These are phyloP conservation scores for Boletus eberwhitei DNA, from an alignment of 768 basidiomycete genomes.

Conservation along the genomic window DNA sequence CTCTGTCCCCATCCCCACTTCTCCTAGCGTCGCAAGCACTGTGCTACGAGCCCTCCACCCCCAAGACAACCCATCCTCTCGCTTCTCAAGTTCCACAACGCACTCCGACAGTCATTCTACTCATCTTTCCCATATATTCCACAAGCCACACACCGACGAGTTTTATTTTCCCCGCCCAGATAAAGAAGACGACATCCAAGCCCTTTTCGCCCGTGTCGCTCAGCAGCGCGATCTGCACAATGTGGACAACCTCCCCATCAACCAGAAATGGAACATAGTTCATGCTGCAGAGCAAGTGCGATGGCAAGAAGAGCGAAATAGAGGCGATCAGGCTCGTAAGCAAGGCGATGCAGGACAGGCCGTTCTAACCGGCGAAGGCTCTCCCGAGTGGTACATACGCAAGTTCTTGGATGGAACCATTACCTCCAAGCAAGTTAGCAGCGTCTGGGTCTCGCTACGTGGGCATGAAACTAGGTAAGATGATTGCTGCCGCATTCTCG, in stretches of 20 bases:
- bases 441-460: slow-evolving; percentile 72
- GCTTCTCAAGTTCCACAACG: slow-evolving; percentile 43
- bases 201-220: slow-evolving; percentile 74
- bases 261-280: slow-evolving; percentile 93
- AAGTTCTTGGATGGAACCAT: slow-evolving; percentile 87
- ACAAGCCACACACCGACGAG: slow-evolving; percentile 50
- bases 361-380: slow-evolving; percentile 54
- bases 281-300: slow-evolving; percentile 76
- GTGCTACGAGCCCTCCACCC: slow-evolving; percentile 52
- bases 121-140: slow-evolving; percentile 50
- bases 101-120: slow-evolving; percentile 47
- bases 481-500: neutral
- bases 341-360: slow-evolving; percentile 58
- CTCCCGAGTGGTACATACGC: slow-evolving; percentile 91
- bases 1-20: slow-evolving; percentile 36
- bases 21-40: slow-evolving; percentile 28
- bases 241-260: slow-evolving; percentile 57
- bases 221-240: slow-evolving; percentile 64
- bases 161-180: slow-evolving; percentile 79
- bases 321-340: slow-evolving; percentile 58
- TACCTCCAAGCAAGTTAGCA: slow-evolving; percentile 73
- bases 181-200: slow-evolving; percentile 73
- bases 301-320: slow-evolving; percentile 69
- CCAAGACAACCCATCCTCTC: slow-evolving; percentile 58
- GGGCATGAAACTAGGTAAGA: slow-evolving; percentile 77